Evolutionary conservation across 768 basidiomycete genomes (phyloP), one percentile per base, ranked within the genome.

Genomic region (Crucibulum laeve): DNA sequence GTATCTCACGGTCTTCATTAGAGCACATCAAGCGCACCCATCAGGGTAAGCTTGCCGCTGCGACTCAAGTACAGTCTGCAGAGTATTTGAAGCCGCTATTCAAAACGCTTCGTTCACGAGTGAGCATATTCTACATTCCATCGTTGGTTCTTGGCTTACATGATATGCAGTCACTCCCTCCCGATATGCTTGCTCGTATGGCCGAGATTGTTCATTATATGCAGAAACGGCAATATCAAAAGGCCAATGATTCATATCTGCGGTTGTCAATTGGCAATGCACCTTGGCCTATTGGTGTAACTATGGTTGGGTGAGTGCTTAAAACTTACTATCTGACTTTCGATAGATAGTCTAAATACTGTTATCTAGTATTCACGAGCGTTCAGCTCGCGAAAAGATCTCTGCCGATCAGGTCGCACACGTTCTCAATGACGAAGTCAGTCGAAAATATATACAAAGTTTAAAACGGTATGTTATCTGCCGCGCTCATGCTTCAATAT

Each of bases 231-330:
- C 83, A 94, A 61, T 99, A 99, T 54, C 92, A 97, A 62, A 79
- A 74, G 43, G 95, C 96, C 2, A 99, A 98, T 55, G 96, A 99
- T 59, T 86, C 94, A 0, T 99, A 99, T 61, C 80, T 99, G 18
- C 87, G 96, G 5, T 71, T 99, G 28, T 93, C 91, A 4, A 99
- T 99, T 50, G 96, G 96, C 25, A 99, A 96, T 55, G 95, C 96
- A 0, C 94, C 96, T 2, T 99, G 96, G 96, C 96, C 96, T 1
- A 99, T 99, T 56, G 96, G 96, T 33, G 96, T 99, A 6, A 99
- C 96, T 48, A 95, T 95, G 88, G 96, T 98, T 69, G 94, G 92
- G 91, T 92, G 64, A 28, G 84, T 72, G 32, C 17, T 44, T 33
- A 15, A n/a, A 14, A 15, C 33, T 21, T 38, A 14, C 30, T 28